Percentiles rank a stretch among this genome's conserved stretches.
phyloP scores from a whole-genome alignment of 805 yeast genomes.

The Yarrowia bubula region DNA sequence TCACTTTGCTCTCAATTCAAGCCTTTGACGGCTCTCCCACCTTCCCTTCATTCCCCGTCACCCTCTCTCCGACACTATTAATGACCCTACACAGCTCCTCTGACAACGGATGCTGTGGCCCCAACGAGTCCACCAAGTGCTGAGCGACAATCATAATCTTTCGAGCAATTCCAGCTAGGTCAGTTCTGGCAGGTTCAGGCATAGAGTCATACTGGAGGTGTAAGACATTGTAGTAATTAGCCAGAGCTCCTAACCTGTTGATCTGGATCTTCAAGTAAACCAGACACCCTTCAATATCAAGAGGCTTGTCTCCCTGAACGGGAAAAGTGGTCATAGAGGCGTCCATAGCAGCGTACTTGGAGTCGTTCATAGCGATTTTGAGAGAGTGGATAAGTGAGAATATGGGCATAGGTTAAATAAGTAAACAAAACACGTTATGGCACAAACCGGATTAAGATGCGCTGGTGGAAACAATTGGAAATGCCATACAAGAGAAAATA shows the following conservation, averaged over 20 bases:
- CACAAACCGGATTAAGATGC: too few species aligned
- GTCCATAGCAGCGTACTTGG: too few species aligned
- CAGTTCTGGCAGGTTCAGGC: conserved; percentile 8
- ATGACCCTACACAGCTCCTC: not conserved
- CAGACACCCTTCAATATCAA: not conserved
- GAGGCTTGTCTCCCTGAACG: too few species aligned
- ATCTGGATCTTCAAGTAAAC: not conserved
- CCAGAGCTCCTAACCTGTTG: not conserved
- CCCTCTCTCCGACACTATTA: not conserved
- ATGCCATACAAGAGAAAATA: too few species aligned
- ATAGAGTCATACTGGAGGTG: not conserved
- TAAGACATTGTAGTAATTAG: not conserved
- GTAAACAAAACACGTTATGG: too few species aligned
- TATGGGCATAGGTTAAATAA: too few species aligned
- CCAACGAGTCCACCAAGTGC: not conserved
- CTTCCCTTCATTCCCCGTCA: not conserved
- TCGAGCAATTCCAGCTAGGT: not conserved
- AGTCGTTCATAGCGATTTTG: too few species aligned
- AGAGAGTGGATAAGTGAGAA: too few species aligned
- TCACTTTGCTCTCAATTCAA: not conserved
- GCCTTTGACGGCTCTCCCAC: too few species aligned
- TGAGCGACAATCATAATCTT: not conserved
- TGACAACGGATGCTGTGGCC: not conserved
- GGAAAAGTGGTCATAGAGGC: too few species aligned
- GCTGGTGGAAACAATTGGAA: too few species aligned